These are phyloP conservation scores for Trifolium subterraneum DNA, from an alignment of 306 rosid genomes.

Conservation along the genomic window DNA sequence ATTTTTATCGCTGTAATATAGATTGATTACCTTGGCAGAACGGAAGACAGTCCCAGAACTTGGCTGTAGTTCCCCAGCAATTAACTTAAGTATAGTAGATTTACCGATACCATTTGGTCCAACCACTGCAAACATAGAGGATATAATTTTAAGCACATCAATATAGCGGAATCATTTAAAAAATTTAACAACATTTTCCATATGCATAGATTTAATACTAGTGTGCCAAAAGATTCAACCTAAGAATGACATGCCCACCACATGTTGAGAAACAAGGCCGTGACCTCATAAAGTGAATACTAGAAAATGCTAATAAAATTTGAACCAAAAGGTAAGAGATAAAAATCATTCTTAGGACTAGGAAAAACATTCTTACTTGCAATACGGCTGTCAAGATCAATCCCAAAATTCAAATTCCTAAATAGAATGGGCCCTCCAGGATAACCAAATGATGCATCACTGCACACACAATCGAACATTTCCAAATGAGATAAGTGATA, in stretches of 20 bases:
- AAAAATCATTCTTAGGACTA: conserved; percentile 18
- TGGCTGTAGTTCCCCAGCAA: conserved; percentile 97
- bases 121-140: conserved; percentile 76
- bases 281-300: conserved; percentile 27
- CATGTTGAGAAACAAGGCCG: neutral
- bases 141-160: conserved; percentile 37
- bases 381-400: conserved; percentile 96
- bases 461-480: conserved; percentile 46
- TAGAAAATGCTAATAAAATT: conserved; percentile 15
- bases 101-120: conserved; percentile 99
- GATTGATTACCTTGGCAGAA: conserved; percentile 85
- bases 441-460: conserved; percentile 99
- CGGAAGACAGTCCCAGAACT: conserved; percentile 96
- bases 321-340: conserved; percentile 12
- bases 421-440: conserved; percentile 92
- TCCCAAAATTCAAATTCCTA: conserved; percentile 94
- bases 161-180: conserved; percentile 29
- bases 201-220: conserved; percentile 19
- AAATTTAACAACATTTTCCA: conserved; percentile 23
- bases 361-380: conserved; percentile 77
- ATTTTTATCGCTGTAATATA: conserved; percentile 21
- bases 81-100: conserved; percentile 94
- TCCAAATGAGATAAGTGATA: conserved; percentile 25
- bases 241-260: conserved; percentile 30
- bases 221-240: conserved; percentile 36